Evolutionary conservation across 352 stramenopile genomes (phyloP).

Genomic region (Pythium inflatum): DNA sequence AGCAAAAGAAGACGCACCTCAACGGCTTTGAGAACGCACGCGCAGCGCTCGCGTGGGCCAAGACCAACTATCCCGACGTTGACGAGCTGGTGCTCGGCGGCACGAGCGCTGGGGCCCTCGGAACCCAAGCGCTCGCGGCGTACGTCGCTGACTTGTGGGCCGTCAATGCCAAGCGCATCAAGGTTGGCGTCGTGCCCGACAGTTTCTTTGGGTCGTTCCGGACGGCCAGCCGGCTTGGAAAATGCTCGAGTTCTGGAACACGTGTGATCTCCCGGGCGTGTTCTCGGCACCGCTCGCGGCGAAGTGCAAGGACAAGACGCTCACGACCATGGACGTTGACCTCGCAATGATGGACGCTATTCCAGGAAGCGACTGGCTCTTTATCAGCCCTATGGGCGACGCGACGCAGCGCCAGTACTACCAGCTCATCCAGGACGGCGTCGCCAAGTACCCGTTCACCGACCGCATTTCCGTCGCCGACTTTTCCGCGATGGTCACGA

Average conservation of each 20-base stretch:
- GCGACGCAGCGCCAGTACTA: conserved; percentile 68
- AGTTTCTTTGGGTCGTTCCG: neutral
- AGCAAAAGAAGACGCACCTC: neutral
- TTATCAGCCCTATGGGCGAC: conserved; percentile 63
- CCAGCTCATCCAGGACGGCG: conserved; percentile 48
- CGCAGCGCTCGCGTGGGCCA: conserved; percentile 15
- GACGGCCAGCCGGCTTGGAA: conserved; percentile 21
- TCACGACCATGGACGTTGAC: conserved; percentile 50
- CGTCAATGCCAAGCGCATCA: conserved; percentile 4
- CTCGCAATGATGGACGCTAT: conserved; percentile 47
- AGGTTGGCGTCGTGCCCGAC: neutral
- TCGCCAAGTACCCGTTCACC: conserved; percentile 55
- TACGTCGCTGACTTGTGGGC: conserved; percentile 56
- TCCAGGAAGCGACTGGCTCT: conserved; percentile 54
- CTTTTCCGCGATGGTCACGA: conserved; percentile 37
- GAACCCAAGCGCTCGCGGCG: conserved; percentile 48
- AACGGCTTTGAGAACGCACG: conserved; percentile 1
- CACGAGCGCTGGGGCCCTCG: conserved; percentile 44
- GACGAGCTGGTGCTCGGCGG: conserved; percentile 26
- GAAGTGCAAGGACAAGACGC: conserved; percentile 42
- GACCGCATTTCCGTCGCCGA: conserved; percentile 52
- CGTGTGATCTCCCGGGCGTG: conserved; percentile 45
- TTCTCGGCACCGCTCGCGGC: too few relatives aligned
- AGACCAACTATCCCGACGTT: conserved; percentile 10
- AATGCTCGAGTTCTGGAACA: conserved; percentile 59